Evolutionary conservation across 108 stramenopile genomes (phyloP).

Genomic region (Skeletonema tropicum): DNA sequence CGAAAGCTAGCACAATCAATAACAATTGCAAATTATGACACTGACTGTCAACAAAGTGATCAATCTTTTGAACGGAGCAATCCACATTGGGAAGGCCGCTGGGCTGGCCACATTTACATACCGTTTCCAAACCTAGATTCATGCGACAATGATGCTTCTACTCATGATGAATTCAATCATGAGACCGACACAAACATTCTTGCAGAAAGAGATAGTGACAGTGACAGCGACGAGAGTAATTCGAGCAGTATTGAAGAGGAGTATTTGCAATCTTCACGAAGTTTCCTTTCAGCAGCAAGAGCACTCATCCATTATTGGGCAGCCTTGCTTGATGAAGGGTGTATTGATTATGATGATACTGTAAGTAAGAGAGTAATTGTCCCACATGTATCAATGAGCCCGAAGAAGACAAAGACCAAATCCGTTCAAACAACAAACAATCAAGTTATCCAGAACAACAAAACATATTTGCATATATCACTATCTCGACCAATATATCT

Average conservation of each 20-base stretch:
- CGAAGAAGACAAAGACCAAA: background rate
- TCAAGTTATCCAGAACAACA: background rate
- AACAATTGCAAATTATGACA: background rate
- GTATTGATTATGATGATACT: background rate
- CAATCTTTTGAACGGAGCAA: slow-evolving; percentile 28
- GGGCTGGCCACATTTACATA: slow-evolving; percentile 38
- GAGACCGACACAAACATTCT: background rate
- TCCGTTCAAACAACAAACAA: background rate
- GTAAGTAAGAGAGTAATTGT: slow-evolving; percentile 12
- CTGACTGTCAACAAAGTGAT: background rate
- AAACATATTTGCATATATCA: slow-evolving; percentile 19
- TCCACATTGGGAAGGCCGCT: slow-evolving; percentile 51
- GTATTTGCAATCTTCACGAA: slow-evolving; percentile 2
- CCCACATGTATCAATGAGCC: slow-evolving; percentile 37
- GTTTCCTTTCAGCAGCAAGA: slow-evolving; percentile 23
- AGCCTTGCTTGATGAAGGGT: slow-evolving; percentile 9
- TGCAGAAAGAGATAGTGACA: slow-evolving; percentile 3
- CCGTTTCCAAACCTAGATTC: slow-evolving; percentile 33
- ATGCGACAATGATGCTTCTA: background rate
- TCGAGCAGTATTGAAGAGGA: slow-evolving; percentile 13
- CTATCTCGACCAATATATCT: slow-evolving; percentile 41
- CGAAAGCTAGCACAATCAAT: background rate
- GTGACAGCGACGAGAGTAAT: slow-evolving; percentile 10
- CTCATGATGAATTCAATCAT: background rate
- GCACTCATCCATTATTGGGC: slow-evolving; percentile 22